These are phyloP conservation scores for Yamadazyma sp. DNA, from an alignment of 805 yeast genomes.

Conservation along the genomic window DNA sequence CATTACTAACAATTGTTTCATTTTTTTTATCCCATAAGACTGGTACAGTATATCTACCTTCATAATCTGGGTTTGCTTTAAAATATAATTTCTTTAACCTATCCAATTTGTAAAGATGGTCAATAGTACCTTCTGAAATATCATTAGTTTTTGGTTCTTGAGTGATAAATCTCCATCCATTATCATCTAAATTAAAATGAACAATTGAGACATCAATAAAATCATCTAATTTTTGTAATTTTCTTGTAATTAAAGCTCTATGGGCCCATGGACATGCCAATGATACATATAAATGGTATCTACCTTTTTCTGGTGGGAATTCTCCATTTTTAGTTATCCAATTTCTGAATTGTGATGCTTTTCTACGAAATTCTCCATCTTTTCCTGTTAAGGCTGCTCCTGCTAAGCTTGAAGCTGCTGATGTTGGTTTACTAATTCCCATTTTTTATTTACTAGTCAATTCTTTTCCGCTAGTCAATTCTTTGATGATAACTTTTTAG, in stretches of 20 bases:
- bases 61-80: conserved; percentile 71
- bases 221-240: conserved; percentile 63
- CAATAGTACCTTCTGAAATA: conserved; percentile 51
- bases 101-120: conserved; percentile 51
- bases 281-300: conserved; percentile 87
- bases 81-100: conserved; percentile 70
- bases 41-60: conserved; percentile 88
- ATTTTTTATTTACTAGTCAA: too few species aligned
- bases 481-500: too few species aligned
- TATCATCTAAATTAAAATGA: conserved; percentile 82
- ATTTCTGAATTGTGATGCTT: conserved; percentile 52
- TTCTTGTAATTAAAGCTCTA: conserved; percentile 69
- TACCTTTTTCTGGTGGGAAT: conserved; percentile 71
- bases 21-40: conserved; percentile 86
- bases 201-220: conserved; percentile 72
- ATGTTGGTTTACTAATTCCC: too few species aligned
- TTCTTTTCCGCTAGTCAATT: too few species aligned
- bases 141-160: conserved; percentile 35
- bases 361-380: conserved; percentile 47
- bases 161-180: conserved; percentile 84
- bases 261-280: conserved; percentile 97
- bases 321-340: conserved; percentile 54
- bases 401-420: conserved; percentile 5
- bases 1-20: conserved; percentile 84
- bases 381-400: conserved; percentile 19